phyloP scores from a whole-genome alignment of 108 stramenopile species.

The Bacterosira constricta region DNA sequence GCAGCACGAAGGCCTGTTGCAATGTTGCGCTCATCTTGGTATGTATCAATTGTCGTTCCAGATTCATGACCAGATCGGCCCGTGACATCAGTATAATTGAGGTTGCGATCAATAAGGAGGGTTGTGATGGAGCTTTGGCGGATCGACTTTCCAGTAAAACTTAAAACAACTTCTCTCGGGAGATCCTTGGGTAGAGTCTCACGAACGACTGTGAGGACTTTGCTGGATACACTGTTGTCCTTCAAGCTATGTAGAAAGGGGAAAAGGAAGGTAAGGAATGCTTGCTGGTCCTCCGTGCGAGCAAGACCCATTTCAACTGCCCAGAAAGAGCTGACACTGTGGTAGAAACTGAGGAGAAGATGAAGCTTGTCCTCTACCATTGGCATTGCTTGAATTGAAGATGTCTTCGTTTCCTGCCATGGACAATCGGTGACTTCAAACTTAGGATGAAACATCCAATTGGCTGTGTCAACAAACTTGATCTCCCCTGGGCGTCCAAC shows the following conservation, averaged over 20 bases:
- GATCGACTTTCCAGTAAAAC: not conserved
- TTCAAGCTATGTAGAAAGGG: slow-evolving; percentile 5
- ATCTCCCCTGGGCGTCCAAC: slow-evolving; percentile 7
- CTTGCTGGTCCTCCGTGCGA: not conserved
- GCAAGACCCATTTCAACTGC: slow-evolving; percentile 8
- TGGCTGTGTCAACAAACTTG: slow-evolving; percentile 11
- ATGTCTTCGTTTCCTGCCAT: slow-evolving; percentile 6
- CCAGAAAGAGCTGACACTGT: slow-evolving; percentile 6
- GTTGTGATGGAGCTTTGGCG: not conserved
- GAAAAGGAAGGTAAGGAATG: not conserved
- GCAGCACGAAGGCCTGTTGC: not conserved
- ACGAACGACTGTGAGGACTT: not conserved
- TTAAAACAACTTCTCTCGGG: not conserved
- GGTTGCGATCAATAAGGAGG: not conserved
- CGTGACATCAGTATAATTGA: not conserved
- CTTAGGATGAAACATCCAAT: slow-evolving; percentile 9
- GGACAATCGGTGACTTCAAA: slow-evolving; percentile 1
- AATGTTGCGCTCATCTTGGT: not conserved
- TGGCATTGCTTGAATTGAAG: slow-evolving; percentile 1
- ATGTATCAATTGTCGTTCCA: slow-evolving; percentile 5
- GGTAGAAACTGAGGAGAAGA: slow-evolving; percentile 4
- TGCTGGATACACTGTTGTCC: slow-evolving; percentile 3
- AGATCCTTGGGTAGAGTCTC: not conserved
- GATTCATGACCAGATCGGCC: not conserved
- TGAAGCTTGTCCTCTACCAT: not conserved